phyloP scores from a whole-genome alignment of 768 basidiomycete species.

The Cantharellus anzutake region DNA sequence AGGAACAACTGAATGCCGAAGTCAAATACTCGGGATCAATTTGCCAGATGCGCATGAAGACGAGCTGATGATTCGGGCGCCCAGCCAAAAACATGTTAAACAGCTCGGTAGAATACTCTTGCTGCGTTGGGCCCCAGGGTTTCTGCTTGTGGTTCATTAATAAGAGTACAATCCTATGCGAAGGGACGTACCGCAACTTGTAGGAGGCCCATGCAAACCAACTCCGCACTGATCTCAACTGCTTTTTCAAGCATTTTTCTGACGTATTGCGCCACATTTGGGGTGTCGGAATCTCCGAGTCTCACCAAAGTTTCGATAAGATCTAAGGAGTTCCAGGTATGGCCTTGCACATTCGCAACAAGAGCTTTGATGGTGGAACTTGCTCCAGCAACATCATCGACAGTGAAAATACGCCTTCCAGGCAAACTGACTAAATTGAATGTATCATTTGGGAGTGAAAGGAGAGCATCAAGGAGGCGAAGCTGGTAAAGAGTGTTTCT shows the following conservation, averaged over 20 bases:
- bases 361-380: conserved; percentile 85
- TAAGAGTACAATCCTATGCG: neutral
- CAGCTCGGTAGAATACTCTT: conserved; percentile 72
- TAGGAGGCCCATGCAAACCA: conserved; percentile 83
- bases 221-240: conserved; percentile 79
- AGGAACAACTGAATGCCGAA: conserved; percentile 77
- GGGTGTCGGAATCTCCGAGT: conserved; percentile 48
- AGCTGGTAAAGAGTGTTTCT: conserved; percentile 70
- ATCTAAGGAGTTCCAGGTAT: conserved; percentile 89
- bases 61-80: conserved; percentile 87
- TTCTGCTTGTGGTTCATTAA: conserved; percentile 27
- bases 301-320: conserved; percentile 77
- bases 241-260: conserved; percentile 89
- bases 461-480: conserved; percentile 69
- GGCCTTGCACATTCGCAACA: conserved; percentile 76
- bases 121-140: conserved; percentile 71
- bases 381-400: conserved; percentile 69
- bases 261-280: conserved; percentile 56
- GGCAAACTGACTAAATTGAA: conserved; percentile 86
- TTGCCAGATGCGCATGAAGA: conserved; percentile 94
- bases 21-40: conserved; percentile 73
- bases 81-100: conserved; percentile 80
- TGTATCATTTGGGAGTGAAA: conserved; percentile 74
- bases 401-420: conserved; percentile 63
- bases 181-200: conserved; percentile 59